These are phyloP conservation scores for Cryphonectria japonica DNA, from an alignment of 2,329 filamentous ascomycete species.

Conservation along the genomic window DNA sequence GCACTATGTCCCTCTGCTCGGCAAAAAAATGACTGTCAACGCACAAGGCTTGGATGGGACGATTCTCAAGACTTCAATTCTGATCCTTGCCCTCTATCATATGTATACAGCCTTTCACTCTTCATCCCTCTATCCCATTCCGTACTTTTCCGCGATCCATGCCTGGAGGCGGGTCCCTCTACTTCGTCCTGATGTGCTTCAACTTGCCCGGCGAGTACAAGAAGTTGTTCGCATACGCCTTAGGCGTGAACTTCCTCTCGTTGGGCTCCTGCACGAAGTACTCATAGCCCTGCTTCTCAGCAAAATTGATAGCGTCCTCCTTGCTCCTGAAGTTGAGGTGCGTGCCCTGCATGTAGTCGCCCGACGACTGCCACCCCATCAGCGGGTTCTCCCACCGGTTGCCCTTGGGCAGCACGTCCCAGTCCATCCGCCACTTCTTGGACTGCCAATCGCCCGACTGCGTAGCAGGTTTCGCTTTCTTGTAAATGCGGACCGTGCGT, in stretches of 20 bases:
- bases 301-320: constrained; percentile 92
- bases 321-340: constrained; percentile 88
- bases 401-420: constrained; percentile 90
- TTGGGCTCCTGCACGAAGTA: constrained; percentile 99
- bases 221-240: constrained; percentile 98
- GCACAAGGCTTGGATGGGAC: not conserved
- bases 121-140: not conserved
- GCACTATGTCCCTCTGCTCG: not conserved
- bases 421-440: constrained; percentile 95
- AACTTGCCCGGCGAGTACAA: constrained; percentile 82
- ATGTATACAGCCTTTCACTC: constrained; percentile 24
- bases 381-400: constrained; percentile 98
- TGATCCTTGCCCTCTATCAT: constrained; percentile 4
- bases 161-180: constrained; percentile 35
- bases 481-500: constrained; percentile 91
- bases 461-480: constrained; percentile 89
- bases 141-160: not conserved
- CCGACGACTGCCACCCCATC: constrained; percentile 98
- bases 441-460: constrained; percentile 89
- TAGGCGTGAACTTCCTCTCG: constrained; percentile 80
- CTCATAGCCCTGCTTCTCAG: constrained; percentile 98
- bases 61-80: not conserved
- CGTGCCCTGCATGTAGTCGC: constrained; percentile 92
- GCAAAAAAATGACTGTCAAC: not conserved
- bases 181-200: constrained; percentile 85